These are phyloP conservation scores for Vaccinium myrtillus DNA, from an alignment of 148 eudicot genomes.

Conservation along the genomic window DNA sequence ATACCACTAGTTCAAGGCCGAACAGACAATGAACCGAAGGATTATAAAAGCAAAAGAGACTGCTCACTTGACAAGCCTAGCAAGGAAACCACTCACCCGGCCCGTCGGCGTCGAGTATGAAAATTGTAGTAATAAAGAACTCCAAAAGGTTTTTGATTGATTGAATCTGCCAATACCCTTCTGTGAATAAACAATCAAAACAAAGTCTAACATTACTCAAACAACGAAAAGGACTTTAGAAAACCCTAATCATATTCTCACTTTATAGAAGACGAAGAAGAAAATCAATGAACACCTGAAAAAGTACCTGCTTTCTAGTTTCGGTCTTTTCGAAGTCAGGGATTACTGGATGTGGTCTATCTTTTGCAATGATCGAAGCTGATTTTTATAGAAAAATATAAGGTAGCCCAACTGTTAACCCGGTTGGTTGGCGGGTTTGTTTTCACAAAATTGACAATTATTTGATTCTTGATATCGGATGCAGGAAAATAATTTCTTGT, in stretches of 20 bases:
- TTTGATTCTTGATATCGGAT: too few species aligned
- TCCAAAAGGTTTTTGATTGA: background rate
- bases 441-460: too few species aligned
- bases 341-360: background rate
- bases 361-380: background rate
- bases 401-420: too few species aligned
- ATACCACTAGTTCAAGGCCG: background rate
- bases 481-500: too few species aligned
- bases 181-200: background rate
- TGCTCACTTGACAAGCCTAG: background rate
- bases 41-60: background rate
- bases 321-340: background rate
- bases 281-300: background rate
- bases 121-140: background rate
- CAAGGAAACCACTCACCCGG: background rate
- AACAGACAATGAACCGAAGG: conserved; percentile 1
- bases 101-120: background rate
- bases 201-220: background rate
- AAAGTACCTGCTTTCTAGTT: background rate
- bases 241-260: background rate
- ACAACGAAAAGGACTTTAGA: background rate
- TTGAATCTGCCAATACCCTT: background rate
- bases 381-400: background rate
- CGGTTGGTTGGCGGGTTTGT: too few species aligned
- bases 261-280: background rate